These are phyloP conservation scores for Cunninghamia lanceolata DNA, from an alignment of 75 land plant genomes.

Conservation along the genomic window DNA sequence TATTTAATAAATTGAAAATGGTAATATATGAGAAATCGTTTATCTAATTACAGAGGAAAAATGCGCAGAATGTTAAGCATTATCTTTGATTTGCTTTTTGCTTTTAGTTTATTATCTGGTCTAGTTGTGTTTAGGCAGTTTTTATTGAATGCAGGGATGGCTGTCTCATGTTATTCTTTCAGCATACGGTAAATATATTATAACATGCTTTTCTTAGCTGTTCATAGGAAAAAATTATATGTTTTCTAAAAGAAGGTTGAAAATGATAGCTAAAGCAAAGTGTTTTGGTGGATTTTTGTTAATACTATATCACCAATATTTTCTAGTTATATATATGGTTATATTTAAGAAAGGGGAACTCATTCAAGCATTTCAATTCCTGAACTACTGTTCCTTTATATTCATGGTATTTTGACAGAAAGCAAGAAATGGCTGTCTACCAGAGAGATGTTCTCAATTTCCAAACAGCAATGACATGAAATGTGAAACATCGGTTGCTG, in stretches of 20 bases:
- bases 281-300: background rate
- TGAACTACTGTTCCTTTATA: background rate
- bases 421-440: conserved; percentile 1
- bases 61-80: background rate
- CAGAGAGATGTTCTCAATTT: background rate
- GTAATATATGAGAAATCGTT: background rate
- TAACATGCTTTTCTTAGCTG: background rate
- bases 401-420: conserved; percentile 1
- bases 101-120: background rate
- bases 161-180: background rate
- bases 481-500: background rate
- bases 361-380: background rate
- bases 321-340: background rate
- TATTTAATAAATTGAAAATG: background rate
- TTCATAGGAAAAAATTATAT: background rate
- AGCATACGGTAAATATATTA: background rate
- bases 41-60: background rate
- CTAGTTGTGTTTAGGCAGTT: background rate
- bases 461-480: background rate
- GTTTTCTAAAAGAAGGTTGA: background rate
- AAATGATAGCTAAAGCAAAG: background rate
- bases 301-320: background rate
- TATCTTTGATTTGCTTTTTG: background rate
- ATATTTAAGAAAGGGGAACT: background rate
- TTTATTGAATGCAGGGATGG: background rate